phyloP scores from a whole-genome alignment of 371 early-diverging fungal species.

The Mortierella polycephala region DNA sequence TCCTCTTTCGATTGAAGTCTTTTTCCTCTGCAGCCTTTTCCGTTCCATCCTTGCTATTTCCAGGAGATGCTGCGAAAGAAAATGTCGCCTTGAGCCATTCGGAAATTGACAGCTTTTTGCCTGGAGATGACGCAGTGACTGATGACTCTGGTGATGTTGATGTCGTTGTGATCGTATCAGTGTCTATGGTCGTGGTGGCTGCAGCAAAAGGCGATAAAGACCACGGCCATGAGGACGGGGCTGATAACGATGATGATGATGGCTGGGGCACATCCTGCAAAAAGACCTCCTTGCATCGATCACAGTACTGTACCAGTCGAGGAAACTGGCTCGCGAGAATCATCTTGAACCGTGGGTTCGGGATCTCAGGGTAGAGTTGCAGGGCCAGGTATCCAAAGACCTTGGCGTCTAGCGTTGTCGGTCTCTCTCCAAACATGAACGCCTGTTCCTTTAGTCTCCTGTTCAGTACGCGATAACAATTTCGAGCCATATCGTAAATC shows the following conservation, averaged over 20 bases:
- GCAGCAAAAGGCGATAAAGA: background rate
- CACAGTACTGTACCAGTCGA: constrained; percentile 63
- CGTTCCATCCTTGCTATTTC: too few species aligned
- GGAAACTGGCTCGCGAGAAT: constrained; percentile 69
- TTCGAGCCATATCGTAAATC: constrained; percentile 65
- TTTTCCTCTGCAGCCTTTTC: constrained; percentile 60
- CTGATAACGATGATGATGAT: background rate
- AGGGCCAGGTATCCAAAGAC: constrained; percentile 75
- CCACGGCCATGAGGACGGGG: background rate
- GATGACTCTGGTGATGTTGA: too few species aligned
- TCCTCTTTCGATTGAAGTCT: constrained; percentile 68
- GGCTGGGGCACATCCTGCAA: constrained; percentile 13
- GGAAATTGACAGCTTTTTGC: too few species aligned
- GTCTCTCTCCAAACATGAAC: constrained; percentile 69
- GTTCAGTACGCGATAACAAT: constrained; percentile 64
- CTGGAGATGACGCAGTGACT: too few species aligned
- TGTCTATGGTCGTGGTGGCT: background rate
- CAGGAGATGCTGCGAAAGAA: too few species aligned
- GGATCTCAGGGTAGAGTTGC: constrained; percentile 69
- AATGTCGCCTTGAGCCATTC: too few species aligned
- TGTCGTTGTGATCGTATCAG: background rate
- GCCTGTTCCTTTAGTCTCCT: constrained; percentile 64
- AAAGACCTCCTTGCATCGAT: constrained; percentile 54
- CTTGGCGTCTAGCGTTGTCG: constrained; percentile 67
- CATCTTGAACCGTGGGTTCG: constrained; percentile 67